phyloP scores from a whole-genome alignment of 2,329 filamentous ascomycete species.

The Coniochaeta sp. region DNA sequence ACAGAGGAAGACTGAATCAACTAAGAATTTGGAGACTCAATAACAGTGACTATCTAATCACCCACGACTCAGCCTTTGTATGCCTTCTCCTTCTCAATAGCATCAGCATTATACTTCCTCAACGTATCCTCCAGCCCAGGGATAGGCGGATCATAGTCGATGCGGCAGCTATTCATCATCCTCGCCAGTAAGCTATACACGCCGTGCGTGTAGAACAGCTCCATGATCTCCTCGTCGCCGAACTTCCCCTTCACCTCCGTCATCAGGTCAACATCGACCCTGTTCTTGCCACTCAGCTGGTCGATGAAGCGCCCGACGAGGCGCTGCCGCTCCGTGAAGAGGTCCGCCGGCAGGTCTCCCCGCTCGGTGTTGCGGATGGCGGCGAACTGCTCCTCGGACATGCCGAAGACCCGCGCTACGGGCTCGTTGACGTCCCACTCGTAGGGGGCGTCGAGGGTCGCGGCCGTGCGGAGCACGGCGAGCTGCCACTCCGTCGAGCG shows the following conservation, averaged over 20 bases:
- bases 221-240: conserved; percentile 12
- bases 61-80: background rate
- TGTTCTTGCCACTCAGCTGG: conserved; percentile 9
- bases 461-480: conserved; percentile 15
- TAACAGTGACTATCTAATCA: too few relatives aligned
- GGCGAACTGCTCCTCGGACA: conserved; percentile 8
- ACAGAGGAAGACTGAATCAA: too few relatives aligned
- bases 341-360: background rate
- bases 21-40: too few relatives aligned
- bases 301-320: conserved; percentile 9
- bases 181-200: conserved; percentile 13
- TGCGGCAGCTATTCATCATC: conserved; percentile 11
- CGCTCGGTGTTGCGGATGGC: conserved; percentile 6
- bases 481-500: conserved; percentile 14
- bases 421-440: conserved; percentile 18
- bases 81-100: background rate
- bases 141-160: conserved; percentile 10
- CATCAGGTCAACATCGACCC: conserved; percentile 8
- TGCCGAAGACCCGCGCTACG: conserved; percentile 13
- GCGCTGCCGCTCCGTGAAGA: conserved; percentile 8
- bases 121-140: conserved; percentile 7
- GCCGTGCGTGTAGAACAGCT: conserved; percentile 13
- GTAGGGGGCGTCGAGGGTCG: conserved; percentile 14
- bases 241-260: conserved; percentile 9
- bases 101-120: conserved; percentile 5